These are phyloP conservation scores for Blumeria hordei DNA, from an alignment of 2,329 filamentous ascomycete species.

Conservation along the genomic window DNA sequence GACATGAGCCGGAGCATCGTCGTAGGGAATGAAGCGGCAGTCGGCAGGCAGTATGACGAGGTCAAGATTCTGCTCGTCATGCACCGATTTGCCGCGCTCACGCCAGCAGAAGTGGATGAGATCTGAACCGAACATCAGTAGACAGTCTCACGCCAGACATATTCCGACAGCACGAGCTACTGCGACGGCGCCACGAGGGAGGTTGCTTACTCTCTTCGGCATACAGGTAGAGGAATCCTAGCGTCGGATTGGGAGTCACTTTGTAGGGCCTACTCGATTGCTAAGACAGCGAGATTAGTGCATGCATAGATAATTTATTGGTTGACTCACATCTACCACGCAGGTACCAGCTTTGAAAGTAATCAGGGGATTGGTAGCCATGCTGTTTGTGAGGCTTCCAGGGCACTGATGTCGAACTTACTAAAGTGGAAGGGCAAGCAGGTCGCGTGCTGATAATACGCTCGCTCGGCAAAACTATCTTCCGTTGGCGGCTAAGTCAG, in stretches of 20 bases:
- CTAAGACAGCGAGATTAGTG: conserved; percentile 12
- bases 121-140: conserved; percentile 24
- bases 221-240: conserved; percentile 82
- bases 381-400: conserved; percentile 16
- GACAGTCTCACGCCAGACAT: neutral
- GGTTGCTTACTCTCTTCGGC: conserved; percentile 50
- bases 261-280: conserved; percentile 36
- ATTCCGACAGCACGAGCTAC: no score
- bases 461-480: no score
- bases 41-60: conserved; percentile 85
- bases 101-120: conserved; percentile 96
- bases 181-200: no score
- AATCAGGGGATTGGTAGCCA: conserved; percentile 71
- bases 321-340: conserved; percentile 47
- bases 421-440: no score
- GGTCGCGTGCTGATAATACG: no score
- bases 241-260: conserved; percentile 46
- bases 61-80: conserved; percentile 52
- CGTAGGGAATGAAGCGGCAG: conserved; percentile 66
- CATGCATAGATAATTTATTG: neutral
- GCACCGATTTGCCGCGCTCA: conserved; percentile 43
- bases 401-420: no score
- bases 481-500: no score
- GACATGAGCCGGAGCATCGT: conserved; percentile 44
- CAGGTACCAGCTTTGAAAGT: conserved; percentile 93